These are phyloP conservation scores for Acanthamoeba castellanii DNA, from an alignment of 208 protist genomes.

Conservation along the genomic window DNA sequence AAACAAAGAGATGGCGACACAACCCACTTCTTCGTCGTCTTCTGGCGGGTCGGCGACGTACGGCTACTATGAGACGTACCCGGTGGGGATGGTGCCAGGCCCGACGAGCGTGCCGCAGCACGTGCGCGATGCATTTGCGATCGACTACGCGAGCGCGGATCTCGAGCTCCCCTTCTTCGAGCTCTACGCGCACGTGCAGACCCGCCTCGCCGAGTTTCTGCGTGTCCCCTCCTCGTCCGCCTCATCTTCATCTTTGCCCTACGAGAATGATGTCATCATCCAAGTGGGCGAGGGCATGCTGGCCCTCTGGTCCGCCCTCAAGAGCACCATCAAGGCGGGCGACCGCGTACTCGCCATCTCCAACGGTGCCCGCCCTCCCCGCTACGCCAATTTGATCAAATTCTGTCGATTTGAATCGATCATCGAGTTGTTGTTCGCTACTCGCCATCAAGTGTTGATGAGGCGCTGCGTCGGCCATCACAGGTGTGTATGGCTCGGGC, in stretches of 20 bases:
- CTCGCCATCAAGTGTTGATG: background rate
- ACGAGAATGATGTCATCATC: constrained; percentile 18
- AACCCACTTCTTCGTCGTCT: too few relatives aligned
- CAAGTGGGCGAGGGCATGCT: constrained; percentile 74
- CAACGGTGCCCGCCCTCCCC: constrained; percentile 17
- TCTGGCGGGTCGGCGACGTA: too few relatives aligned
- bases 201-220: background rate
- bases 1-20: too few relatives aligned
- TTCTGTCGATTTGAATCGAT: background rate
- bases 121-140: background rate
- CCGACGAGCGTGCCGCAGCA: constrained; percentile 14
- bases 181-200: constrained; percentile 39
- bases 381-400: background rate
- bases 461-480: background rate
- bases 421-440: background rate
- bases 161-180: constrained; percentile 49
- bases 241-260: background rate
- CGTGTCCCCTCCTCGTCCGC: background rate
- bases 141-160: constrained; percentile 10
- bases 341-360: constrained; percentile 49
- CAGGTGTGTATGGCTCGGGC: constrained; percentile 55
- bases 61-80: constrained; percentile 13
- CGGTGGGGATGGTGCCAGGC: constrained; percentile 56
- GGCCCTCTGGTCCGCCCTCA: constrained; percentile 71
- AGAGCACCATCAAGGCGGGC: constrained; percentile 57